Evolutionary conservation across 306 rosid genomes (phyloP).

Genomic region (Vigna radiata): DNA sequence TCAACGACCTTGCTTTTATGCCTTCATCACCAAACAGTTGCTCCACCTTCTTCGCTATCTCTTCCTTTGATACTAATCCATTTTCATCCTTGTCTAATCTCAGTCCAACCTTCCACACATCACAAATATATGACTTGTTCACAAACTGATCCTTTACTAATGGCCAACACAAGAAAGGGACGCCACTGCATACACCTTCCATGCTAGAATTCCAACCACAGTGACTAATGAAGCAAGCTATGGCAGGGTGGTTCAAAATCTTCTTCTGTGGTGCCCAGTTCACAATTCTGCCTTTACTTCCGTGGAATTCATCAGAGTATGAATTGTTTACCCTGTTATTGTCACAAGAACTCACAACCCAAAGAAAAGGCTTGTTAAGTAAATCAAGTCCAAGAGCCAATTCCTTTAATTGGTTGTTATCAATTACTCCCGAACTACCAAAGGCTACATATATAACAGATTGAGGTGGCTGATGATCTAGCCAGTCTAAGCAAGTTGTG

Average conservation of each 20-base stretch:
- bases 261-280: conserved; percentile 50
- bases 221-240: conserved; percentile 52
- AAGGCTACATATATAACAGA: conserved; percentile 41
- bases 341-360: neutral
- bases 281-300: conserved; percentile 33
- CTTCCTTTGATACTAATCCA: conserved; percentile 22
- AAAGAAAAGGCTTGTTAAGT: conserved; percentile 37
- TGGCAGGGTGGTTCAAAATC: conserved; percentile 33
- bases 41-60: conserved; percentile 32
- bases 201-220: conserved; percentile 55
- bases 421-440: conserved; percentile 26
- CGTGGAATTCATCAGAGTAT: conserved; percentile 39
- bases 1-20: neutral
- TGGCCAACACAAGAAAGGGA: conserved; percentile 52
- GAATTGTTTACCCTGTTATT: conserved; percentile 14
- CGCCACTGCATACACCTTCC: conserved; percentile 43
- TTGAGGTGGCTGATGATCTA: conserved; percentile 30
- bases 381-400: conserved; percentile 40
- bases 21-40: neutral
- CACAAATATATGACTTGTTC: conserved; percentile 27
- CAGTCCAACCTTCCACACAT: conserved; percentile 35
- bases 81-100: conserved; percentile 16
- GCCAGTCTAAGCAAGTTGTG: conserved; percentile 29
- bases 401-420: conserved; percentile 31
- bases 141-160: conserved; percentile 17